Evolutionary conservation across 2,329 filamentous ascomycete genomes (phyloP), one percentile per base, ranked within the genome.

Genomic region (Claviceps sp.): DNA sequence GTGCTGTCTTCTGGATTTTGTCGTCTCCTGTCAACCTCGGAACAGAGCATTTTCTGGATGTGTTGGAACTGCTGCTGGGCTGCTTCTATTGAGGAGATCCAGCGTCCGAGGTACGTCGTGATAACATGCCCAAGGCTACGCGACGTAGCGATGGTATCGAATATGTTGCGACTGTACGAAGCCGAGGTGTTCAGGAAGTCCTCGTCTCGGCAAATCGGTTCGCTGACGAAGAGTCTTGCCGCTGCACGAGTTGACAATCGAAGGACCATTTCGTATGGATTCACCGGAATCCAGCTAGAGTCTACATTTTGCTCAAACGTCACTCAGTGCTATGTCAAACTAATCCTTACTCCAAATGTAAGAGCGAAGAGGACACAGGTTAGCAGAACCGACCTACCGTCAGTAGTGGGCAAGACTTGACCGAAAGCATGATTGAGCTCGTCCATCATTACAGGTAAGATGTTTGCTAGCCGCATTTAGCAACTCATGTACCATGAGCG

Each of bases 151-250:
- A 56, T 56, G 2, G 53, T 54, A 8, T 52, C 45, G 26, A 56
- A 56, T 13, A 44, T 52, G 37, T 56, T 56, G 34, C 54, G 53
- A 23, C 54, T 56, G 36, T 49, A 56, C 9, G 54, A 54, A 13
- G 54, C 53, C 14, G 47, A 46, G 4, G 51, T 56, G 8, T 54
- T 37, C 44, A 56, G 53, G 20, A 56, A 56, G 8, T 49, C 29
- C 22, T 56, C 51, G 22, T 56, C 43, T 11, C 54, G 51, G 47
- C 54, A 56, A 16, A 51, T 50, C 13, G 54, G 53, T 48, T 54
- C 54, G 1, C 54, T 50, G 1, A 56, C 54, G 43, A 54, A 56
- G 39, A 56, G 43, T 37, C 54, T 49, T 17, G 54, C 53, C 8
- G 53, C 51, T 3, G 54, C 54, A n/a, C 53, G 54, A n/a, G 54